Evolutionary conservation across 306 rosid genomes (phyloP).

Genomic region (Cicer pinnatifidum): DNA sequence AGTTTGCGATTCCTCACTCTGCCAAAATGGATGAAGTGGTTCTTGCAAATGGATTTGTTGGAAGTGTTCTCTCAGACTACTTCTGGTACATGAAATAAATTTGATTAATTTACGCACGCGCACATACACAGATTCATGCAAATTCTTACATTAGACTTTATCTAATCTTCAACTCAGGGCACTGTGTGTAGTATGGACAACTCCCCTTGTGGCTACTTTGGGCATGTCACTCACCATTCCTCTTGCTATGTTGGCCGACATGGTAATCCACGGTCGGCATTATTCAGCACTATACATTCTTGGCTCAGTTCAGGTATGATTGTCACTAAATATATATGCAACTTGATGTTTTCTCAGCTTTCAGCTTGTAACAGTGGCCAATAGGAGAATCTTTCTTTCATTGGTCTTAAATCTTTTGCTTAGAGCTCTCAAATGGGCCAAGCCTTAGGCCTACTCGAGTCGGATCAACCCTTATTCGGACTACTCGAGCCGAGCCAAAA

Average conservation of each 20-base stretch:
- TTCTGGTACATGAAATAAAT: constrained; percentile 66
- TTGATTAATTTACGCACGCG: constrained; percentile 11
- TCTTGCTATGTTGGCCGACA: constrained; percentile 98
- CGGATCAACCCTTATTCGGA: too few relatives aligned
- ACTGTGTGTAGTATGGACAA: constrained; percentile 95
- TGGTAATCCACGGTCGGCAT: constrained; percentile 94
- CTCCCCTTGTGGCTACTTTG: constrained; percentile 96
- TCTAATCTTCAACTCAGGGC: constrained; percentile 64
- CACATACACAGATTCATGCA: background rate
- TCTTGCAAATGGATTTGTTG: constrained; percentile 89
- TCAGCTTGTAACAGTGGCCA: background rate
- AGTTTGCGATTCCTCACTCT: constrained; percentile 84
- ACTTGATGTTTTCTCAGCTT: constrained; percentile 22
- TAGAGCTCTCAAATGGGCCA: too few relatives aligned
- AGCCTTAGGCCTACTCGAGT: too few relatives aligned
- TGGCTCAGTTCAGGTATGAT: constrained; percentile 86
- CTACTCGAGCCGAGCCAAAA: too few relatives aligned
- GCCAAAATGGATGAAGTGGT: constrained; percentile 82
- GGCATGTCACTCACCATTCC: constrained; percentile 99
- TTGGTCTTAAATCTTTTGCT: background rate
- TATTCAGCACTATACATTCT: constrained; percentile 89
- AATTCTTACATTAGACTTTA: constrained; percentile 38
- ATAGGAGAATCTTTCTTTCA: background rate
- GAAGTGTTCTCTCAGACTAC: constrained; percentile 96
- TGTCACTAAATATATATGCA: background rate